Evolutionary conservation across 2,329 filamentous ascomycete species (phyloP).

Genomic region (Aureobasidium sp.): DNA sequence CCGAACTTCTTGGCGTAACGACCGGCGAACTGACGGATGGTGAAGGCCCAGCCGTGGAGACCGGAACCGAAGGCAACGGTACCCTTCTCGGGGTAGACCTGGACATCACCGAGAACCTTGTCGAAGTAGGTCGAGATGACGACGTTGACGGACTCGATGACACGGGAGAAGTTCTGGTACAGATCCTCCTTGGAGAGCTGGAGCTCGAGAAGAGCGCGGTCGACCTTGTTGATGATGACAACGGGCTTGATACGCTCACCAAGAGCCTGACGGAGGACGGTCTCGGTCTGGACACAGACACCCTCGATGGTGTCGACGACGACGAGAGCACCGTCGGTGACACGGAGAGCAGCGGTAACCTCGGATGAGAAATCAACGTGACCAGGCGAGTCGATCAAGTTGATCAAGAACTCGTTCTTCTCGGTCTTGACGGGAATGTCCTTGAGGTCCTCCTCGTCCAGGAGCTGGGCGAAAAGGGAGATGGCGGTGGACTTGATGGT

Average conservation of each 20-base stretch:
- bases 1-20: conserved; percentile 99
- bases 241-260: conserved; percentile 99
- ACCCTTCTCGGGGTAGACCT: conserved; percentile 96
- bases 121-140: conserved; percentile 99
- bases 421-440: conserved; percentile 85
- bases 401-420: conserved; percentile 98
- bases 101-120: conserved; percentile 92
- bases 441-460: conserved; percentile 79
- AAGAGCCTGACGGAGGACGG: conserved; percentile 95
- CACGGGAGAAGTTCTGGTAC: conserved; percentile 99
- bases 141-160: conserved; percentile 99
- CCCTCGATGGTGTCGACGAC: conserved; percentile 99
- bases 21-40: conserved; percentile 90
- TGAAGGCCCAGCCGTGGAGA: conserved; percentile 99
- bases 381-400: conserved; percentile 99
- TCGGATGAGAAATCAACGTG: conserved; percentile 99
- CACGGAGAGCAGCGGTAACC: conserved; percentile 98
- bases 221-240: conserved; percentile 99
- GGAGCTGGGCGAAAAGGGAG: conserved; percentile 84
- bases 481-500: conserved; percentile 99
- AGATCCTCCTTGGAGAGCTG: conserved; percentile 98
- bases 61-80: conserved; percentile 98
- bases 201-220: conserved; percentile 97
- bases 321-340: conserved; percentile 98
- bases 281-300: conserved; percentile 99